These are phyloP conservation scores for Beauveria australis DNA, from an alignment of 2,329 filamentous ascomycete genomes.

Conservation along the genomic window DNA sequence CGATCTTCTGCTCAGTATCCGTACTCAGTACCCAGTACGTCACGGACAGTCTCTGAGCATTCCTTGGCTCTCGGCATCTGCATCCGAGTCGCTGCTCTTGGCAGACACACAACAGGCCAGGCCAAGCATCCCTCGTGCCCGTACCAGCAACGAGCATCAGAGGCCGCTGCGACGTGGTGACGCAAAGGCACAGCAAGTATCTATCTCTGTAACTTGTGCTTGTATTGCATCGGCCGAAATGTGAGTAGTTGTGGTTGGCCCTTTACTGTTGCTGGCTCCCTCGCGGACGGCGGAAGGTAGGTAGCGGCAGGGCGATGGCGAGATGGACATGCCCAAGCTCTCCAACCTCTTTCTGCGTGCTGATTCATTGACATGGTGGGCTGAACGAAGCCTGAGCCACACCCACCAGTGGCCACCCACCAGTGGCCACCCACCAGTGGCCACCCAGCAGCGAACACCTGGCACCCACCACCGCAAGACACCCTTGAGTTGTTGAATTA, in stretches of 20 bases:
- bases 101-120: constrained; percentile 2
- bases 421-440: not conserved
- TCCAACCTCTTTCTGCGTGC: no score
- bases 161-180: not conserved
- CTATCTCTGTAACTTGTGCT: not conserved
- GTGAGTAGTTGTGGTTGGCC: no score
- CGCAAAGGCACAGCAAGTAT: not conserved
- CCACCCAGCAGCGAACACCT: no score
- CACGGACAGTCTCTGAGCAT: constrained; percentile 5
- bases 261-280: not conserved
- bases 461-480: not conserved
- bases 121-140: not conserved
- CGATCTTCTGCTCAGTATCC: constrained; percentile 6
- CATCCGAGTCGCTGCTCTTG: constrained; percentile 11
- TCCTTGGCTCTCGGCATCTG: constrained; percentile 12
- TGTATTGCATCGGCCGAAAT: no score
- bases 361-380: not conserved
- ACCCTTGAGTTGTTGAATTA: not conserved
- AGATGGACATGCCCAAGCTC: no score
- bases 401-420: not conserved
- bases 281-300: no score
- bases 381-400: not conserved
- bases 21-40: not conserved
- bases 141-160: not conserved
- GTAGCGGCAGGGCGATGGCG: no score